These are phyloP conservation scores for Aureoboletus auriporus DNA, from an alignment of 768 basidiomycete species.

Conservation along the genomic window DNA sequence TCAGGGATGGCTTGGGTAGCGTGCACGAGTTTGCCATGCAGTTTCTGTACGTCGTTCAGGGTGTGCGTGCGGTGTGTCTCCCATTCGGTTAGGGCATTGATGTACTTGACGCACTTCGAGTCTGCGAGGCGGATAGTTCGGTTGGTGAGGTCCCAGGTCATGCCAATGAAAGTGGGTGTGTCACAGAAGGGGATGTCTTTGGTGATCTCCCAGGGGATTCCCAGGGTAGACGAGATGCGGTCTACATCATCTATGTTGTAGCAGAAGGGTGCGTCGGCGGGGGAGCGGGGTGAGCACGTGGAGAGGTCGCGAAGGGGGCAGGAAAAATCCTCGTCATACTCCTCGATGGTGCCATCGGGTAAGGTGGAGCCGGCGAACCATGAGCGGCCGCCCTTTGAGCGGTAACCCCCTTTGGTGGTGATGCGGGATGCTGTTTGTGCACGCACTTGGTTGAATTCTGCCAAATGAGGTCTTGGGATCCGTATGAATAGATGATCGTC, in stretches of 20 bases:
- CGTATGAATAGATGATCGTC: slow-evolving; percentile 30
- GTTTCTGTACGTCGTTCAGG: too few species aligned
- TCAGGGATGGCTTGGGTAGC: too few species aligned
- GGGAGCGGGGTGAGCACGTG: rapidly evolving
- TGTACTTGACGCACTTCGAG: too few species aligned
- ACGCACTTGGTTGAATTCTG: neutral
- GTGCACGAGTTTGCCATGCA: too few species aligned
- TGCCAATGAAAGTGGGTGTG: too few species aligned
- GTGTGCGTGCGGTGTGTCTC: too few species aligned
- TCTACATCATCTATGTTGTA: neutral
- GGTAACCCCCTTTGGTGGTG: neutral
- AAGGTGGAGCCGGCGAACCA: neutral
- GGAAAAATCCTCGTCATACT: neutral
- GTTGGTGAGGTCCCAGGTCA: too few species aligned
- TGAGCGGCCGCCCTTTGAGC: neutral
- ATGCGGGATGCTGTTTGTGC: too few species aligned
- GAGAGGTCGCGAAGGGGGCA: neutral
- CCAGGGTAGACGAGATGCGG: rapidly evolving
- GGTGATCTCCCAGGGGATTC: neutral
- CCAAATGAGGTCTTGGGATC: rapidly evolving
- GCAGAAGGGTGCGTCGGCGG: neutral
- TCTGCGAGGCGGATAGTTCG: too few species aligned
- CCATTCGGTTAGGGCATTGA: too few species aligned
- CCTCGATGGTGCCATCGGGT: neutral
- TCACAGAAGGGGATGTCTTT: neutral